Base-by-base conservation (phyloP, 2,329 filamentous ascomycete genomes). In the Allantophomopsis lycopodina region DNA sequence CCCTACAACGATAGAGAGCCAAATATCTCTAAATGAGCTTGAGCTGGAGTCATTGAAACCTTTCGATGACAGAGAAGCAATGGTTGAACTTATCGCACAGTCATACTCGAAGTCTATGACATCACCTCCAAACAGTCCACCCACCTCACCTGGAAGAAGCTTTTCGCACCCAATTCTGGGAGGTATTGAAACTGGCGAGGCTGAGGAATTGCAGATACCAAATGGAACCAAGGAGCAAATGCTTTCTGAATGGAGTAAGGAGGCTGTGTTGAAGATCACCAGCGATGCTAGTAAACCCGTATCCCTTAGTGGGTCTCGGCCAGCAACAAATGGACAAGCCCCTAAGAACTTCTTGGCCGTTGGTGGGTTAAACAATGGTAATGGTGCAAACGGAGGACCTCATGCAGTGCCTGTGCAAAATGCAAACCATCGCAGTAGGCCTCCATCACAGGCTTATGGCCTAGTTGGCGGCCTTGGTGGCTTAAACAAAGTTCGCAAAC, bases 211-310 rank as follows among this genome's bases (percentile, higher is more conserved):
- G 23, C 23, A 28, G 23, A 63, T 94, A 2, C 82, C 86, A 0
- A 57, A 64, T 13, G 68, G 65, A 20, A 73, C 86, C 48, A 76
- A 71, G 47, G 83, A 91, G 45, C 73, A 84, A 48, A 83, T 95
- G 72, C 63, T 86, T 42, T 66, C 73, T 15, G 74, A 83, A 36
- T 95, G 89, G 89, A 81, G 76, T 32, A 78, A 79, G 52, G 87
- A 94, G 16, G 61, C 66, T 12, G 83, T 82, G 23, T 63, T 91
- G 39, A 72, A 78, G 10, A 68, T 73, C 31, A 69, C 84, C 37
- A 76, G 82, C 43, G 75, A 83, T 40, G 73, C 68, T 37, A 78
- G 78, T 50, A 83, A 79, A 50, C 75, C 83, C 0, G 73, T 74
- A 11, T 94, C 86, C 4, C 63, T 93, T 40, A 83, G 68, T 40